Percentiles rank a stretch among this genome's conserved stretches.
Conservation (phyloP, 305 asterid genomes). For the Fraxinus ornus region DNA sequence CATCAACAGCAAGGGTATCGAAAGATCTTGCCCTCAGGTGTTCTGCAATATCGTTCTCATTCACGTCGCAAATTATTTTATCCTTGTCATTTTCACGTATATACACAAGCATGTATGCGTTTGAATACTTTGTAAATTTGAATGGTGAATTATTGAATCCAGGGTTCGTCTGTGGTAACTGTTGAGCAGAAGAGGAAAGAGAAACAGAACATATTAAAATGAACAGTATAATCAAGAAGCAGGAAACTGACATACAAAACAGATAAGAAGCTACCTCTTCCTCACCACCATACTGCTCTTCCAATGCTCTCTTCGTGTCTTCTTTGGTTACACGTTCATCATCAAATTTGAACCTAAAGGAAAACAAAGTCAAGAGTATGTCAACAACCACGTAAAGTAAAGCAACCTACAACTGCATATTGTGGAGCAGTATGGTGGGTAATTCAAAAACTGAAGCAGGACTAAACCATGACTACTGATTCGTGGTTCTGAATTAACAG, state of each 20-base stretch:
- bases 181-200: conserved; percentile 18
- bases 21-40: conserved; percentile 53
- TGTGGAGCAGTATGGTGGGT: background rate
- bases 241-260: conserved; percentile 10
- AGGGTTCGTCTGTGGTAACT: conserved; percentile 57
- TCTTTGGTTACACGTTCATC: conserved; percentile 68
- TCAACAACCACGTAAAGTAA: conserved; percentile 8
- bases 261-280: conserved; percentile 43
- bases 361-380: background rate
- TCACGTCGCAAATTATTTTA: conserved; percentile 55
- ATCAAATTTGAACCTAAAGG: conserved; percentile 62
- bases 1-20: conserved; percentile 1
- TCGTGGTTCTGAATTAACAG: background rate
- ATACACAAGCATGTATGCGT: conserved; percentile 69
- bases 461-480: background rate
- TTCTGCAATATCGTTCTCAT: conserved; percentile 67
- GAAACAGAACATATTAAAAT: conserved; percentile 8
- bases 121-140: conserved; percentile 54
- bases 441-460: conserved; percentile 17
- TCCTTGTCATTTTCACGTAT: conserved; percentile 66
- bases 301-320: conserved; percentile 56
- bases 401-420: conserved; percentile 14
- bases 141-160: conserved; percentile 54
- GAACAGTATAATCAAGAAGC: conserved; percentile 13
- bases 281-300: conserved; percentile 70